Evolutionary conservation across 2,329 filamentous ascomycete species (phyloP).

Genomic region (Penicillium decumbens): DNA sequence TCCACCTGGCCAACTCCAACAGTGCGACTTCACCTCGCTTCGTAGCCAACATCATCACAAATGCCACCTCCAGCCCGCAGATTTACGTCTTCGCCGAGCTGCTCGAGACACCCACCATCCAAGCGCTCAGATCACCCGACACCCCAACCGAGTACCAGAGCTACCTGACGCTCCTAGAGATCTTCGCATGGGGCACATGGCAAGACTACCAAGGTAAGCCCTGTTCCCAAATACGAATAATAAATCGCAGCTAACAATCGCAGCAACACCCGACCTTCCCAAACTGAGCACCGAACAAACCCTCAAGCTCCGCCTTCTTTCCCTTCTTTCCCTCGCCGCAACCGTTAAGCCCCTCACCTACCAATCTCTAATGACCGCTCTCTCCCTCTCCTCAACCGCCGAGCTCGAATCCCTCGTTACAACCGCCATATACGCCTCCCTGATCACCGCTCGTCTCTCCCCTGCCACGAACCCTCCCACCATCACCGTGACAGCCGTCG

Average conservation of each 20-base stretch:
- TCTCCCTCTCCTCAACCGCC: slow-evolving; percentile 62
- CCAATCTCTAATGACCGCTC: slow-evolving; percentile 57
- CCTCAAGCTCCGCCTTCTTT: slow-evolving; percentile 84
- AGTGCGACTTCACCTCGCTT: slow-evolving; percentile 67
- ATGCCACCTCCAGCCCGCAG: slow-evolving; percentile 82
- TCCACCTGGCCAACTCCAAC: slow-evolving; percentile 81
- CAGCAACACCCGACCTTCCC: slow-evolving; percentile 59
- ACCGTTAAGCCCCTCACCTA: slow-evolving; percentile 68
- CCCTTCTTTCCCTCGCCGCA: slow-evolving; percentile 74
- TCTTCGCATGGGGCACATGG: slow-evolving; percentile 92
- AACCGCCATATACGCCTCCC: slow-evolving; percentile 76
- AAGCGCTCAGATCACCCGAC: slow-evolving; percentile 57
- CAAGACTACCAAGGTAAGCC: slow-evolving; percentile 62
- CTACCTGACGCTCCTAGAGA: slow-evolving; percentile 69
- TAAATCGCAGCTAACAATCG: slow-evolving; percentile 1
- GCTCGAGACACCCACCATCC: slow-evolving; percentile 73
- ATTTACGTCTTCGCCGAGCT: slow-evolving; percentile 94
- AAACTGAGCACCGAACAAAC: slow-evolving; percentile 66
- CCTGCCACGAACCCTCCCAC: slow-evolving; percentile 72
- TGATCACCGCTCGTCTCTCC: slow-evolving; percentile 79
- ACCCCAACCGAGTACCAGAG: slow-evolving; percentile 57
- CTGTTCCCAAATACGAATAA: not conserved
- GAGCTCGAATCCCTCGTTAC: slow-evolving; percentile 84
- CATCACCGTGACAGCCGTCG: slow-evolving; percentile 73
- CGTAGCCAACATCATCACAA: slow-evolving; percentile 76